Evolutionary conservation across 805 yeast species (phyloP).

Genomic region (Debaryomyces hansenii): DNA sequence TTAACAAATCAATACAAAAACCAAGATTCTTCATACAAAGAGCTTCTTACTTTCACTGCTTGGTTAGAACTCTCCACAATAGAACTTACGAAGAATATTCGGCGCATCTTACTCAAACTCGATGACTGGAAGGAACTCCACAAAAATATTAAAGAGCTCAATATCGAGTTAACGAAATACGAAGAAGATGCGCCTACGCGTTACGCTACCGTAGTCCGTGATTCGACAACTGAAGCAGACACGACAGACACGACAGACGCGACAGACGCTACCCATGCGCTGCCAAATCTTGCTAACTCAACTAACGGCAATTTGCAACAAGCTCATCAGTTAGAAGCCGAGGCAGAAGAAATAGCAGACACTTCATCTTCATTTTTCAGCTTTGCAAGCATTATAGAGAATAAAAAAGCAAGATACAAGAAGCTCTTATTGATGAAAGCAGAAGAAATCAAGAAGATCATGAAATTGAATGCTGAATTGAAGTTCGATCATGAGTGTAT

Average conservation of each 20-base stretch:
- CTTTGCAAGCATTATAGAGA: slow-evolving; percentile 48
- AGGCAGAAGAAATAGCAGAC: slow-evolving; percentile 9
- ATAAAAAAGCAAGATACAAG: slow-evolving; percentile 49
- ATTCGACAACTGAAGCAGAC: slow-evolving; percentile 7
- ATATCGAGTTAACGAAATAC: slow-evolving; percentile 26
- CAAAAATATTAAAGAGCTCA: slow-evolving; percentile 23
- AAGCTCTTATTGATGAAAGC: slow-evolving; percentile 39
- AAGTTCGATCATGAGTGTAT: slow-evolving; percentile 57
- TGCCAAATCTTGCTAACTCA: slow-evolving; percentile 6
- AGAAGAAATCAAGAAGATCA: slow-evolving; percentile 42
- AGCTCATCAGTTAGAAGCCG: neutral
- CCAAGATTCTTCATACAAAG: slow-evolving; percentile 8
- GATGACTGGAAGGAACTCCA: slow-evolving; percentile 32
- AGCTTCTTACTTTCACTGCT: slow-evolving; percentile 13
- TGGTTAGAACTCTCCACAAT: slow-evolving; percentile 25
- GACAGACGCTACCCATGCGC: slow-evolving; percentile 16
- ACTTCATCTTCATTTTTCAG: slow-evolving; percentile 25
- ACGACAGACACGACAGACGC: slow-evolving; percentile 14
- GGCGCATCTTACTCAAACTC: slow-evolving; percentile 21
- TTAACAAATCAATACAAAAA: neutral
- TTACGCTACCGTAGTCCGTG: neutral
- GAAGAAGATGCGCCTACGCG: slow-evolving; percentile 18
- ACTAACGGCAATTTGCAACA: neutral
- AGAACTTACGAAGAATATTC: slow-evolving; percentile 24
- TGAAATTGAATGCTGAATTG: slow-evolving; percentile 46